Conservation (phyloP, 371 early-diverging fungal genomes). For the Sporodiniella umbellata region DNA sequence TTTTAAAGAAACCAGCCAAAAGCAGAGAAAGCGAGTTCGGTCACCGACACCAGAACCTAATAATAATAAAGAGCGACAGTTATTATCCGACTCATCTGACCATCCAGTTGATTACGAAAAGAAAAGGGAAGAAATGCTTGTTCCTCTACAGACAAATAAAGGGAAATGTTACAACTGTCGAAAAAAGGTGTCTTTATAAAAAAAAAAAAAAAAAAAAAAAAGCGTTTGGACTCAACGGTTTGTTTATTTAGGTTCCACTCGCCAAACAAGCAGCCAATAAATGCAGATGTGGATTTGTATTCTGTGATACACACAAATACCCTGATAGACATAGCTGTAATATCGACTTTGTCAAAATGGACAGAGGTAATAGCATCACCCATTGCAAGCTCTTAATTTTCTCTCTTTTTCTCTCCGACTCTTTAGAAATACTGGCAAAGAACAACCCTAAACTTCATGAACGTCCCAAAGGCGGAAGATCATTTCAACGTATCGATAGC, state of each 20-base stretch:
- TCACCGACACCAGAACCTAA: slow-evolving; percentile 26
- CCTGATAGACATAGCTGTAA: slow-evolving; percentile 77
- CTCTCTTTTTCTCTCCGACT: too few relatives aligned
- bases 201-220: too few relatives aligned
- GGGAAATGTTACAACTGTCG: slow-evolving; percentile 75
- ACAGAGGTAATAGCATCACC: slow-evolving; percentile 35
- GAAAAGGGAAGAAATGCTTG: slow-evolving; percentile 33
- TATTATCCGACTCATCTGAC: too few relatives aligned
- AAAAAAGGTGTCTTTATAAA: slow-evolving; percentile 68
- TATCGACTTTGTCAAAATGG: slow-evolving; percentile 70
- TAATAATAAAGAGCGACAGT: too few relatives aligned
- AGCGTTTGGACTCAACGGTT: too few relatives aligned
- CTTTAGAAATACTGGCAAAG: slow-evolving; percentile 64
- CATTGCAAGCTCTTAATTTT: background rate
- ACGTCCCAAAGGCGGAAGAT: slow-evolving; percentile 71
- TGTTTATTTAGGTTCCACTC: slow-evolving; percentile 54
- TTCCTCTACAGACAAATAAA: slow-evolving; percentile 57
- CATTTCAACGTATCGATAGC: slow-evolving; percentile 68
- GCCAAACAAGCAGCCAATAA: slow-evolving; percentile 82
- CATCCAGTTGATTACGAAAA: background rate
- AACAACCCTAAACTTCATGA: slow-evolving; percentile 79
- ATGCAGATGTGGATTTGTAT: slow-evolving; percentile 78
- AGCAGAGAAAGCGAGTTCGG: slow-evolving; percentile 33
- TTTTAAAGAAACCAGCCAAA: slow-evolving; percentile 53
- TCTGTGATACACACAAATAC: slow-evolving; percentile 77